These are phyloP conservation scores for Ampelomyces quisqualis DNA, from an alignment of 2,329 filamentous ascomycete genomes.

Conservation along the genomic window DNA sequence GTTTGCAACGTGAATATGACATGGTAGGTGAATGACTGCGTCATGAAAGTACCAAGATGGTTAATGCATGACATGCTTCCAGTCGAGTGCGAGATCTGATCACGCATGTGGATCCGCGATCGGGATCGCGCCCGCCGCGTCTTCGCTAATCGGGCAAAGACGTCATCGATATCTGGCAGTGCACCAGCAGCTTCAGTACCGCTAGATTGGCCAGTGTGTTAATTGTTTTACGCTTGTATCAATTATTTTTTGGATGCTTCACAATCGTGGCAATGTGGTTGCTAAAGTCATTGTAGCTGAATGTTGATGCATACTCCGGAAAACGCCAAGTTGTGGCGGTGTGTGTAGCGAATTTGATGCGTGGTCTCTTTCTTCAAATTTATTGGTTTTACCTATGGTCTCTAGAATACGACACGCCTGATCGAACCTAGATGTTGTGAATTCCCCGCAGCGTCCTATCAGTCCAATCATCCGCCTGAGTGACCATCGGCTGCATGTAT, in stretches of 20 bases:
- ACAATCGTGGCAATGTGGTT: no score
- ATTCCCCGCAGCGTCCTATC: constrained; percentile 18
- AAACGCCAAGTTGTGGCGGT: no score
- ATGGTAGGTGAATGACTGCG: constrained; percentile 26
- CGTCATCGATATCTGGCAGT: constrained; percentile 11
- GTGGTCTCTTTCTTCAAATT: no score
- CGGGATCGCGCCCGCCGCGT: background rate
- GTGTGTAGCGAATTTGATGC: no score
- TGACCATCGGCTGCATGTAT: constrained; percentile 8
- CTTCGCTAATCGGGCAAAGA: constrained; percentile 4
- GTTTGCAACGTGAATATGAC: constrained; percentile 16
- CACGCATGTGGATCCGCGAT: constrained; percentile 1
- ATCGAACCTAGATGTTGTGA: constrained; percentile 7
- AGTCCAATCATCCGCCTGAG: constrained; percentile 25
- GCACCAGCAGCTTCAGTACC: constrained; percentile 8
- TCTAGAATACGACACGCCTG: no score
- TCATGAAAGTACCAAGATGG: constrained; percentile 34
- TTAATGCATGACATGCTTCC: constrained; percentile 14
- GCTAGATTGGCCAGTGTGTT: constrained; percentile 12
- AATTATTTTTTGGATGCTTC: background rate
- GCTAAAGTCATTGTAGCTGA: no score
- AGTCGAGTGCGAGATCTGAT: constrained; percentile 10
- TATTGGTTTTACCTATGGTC: no score
- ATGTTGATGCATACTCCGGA: no score
- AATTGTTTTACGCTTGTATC: no score